Evolutionary conservation across 2,329 filamentous ascomycete species (phyloP).

Genomic region (Podosphaera aphanis): DNA sequence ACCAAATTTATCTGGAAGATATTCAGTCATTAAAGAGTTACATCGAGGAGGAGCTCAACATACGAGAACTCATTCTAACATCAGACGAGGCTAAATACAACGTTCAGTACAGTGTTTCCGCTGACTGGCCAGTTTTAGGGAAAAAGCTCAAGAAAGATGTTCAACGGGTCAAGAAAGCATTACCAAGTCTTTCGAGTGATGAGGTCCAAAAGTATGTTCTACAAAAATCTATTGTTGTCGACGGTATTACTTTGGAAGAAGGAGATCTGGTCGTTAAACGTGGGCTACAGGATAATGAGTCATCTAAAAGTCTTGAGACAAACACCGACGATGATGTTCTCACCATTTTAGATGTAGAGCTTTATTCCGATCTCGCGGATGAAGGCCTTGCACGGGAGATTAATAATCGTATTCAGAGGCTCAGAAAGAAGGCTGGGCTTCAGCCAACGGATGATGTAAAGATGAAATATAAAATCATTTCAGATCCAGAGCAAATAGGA

Average conservation of each 20-base stretch:
- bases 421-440: conserved; percentile 83
- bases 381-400: conserved; percentile 83
- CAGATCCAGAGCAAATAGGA: conserved; percentile 56
- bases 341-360: conserved; percentile 63
- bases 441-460: conserved; percentile 81
- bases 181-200: conserved; percentile 55
- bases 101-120: conserved; percentile 70
- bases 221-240: conserved; percentile 54
- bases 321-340: conserved; percentile 80
- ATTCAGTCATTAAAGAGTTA: conserved; percentile 69
- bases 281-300: conserved; percentile 48
- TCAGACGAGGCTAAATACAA: conserved; percentile 77
- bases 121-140: conserved; percentile 82
- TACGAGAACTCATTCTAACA: conserved; percentile 63
- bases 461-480: conserved; percentile 73
- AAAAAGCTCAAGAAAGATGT: conserved; percentile 97
- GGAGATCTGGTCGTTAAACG: conserved; percentile 70
- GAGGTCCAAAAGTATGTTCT: conserved; percentile 60
- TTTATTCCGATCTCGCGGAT: conserved; percentile 65
- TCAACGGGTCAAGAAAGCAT: conserved; percentile 69
- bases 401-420: conserved; percentile 72
- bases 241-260: conserved; percentile 60
- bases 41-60: conserved; percentile 76
- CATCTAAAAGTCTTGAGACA: conserved; percentile 54
- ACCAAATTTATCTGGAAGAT: conserved; percentile 65